Percentiles rank a stretch among this genome's conserved stretches.
Evolutionary conservation across 495 filamentous ascomycete species (phyloP).

Genomic region (Penicillium desertorum): DNA sequence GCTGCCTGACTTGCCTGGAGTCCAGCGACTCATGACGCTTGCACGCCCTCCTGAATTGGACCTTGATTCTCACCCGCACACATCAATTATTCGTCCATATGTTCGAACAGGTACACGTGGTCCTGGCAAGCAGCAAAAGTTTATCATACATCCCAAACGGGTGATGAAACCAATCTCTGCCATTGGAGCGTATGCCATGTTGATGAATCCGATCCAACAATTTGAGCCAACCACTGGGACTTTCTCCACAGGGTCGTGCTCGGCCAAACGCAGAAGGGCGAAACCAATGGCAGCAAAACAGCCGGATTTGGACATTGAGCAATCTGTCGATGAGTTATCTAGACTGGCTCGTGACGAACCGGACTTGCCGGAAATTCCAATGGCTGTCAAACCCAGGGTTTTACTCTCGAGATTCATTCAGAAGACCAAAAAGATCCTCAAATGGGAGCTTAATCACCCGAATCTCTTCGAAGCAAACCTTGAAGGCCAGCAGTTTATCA

Average conservation of each 20-base stretch:
- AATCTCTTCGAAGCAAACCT: constrained; percentile 28
- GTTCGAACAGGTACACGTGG: neutral
- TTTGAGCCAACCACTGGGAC: constrained; percentile 47
- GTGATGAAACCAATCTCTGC: constrained; percentile 23
- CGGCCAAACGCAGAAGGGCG: neutral
- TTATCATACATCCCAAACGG: constrained; percentile 1
- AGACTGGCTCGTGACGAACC: constrained; percentile 15
- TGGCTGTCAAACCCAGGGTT: neutral
- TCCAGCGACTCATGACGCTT: constrained; percentile 38
- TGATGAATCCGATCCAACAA: constrained; percentile 47
- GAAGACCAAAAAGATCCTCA: constrained; percentile 32
- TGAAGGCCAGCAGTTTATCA: constrained; percentile 32
- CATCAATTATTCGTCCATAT: constrained; percentile 29
- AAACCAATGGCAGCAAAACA: constrained; percentile 6
- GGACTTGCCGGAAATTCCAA: neutral
- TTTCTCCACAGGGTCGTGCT: constrained; percentile 39
- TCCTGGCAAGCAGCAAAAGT: constrained; percentile 1
- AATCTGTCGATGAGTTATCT: constrained; percentile 34
- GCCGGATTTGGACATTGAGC: constrained; percentile 14
- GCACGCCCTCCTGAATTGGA: constrained; percentile 20
- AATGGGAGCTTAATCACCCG: constrained; percentile 41
- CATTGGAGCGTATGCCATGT: constrained; percentile 38
- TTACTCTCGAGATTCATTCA: constrained; percentile 20
- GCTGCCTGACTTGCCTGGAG: constrained; percentile 12
- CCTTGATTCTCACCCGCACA: constrained; percentile 17